Evolutionary conservation across 139 green algal species (phyloP).

Genomic region (Diplosphaera chodatii): DNA sequence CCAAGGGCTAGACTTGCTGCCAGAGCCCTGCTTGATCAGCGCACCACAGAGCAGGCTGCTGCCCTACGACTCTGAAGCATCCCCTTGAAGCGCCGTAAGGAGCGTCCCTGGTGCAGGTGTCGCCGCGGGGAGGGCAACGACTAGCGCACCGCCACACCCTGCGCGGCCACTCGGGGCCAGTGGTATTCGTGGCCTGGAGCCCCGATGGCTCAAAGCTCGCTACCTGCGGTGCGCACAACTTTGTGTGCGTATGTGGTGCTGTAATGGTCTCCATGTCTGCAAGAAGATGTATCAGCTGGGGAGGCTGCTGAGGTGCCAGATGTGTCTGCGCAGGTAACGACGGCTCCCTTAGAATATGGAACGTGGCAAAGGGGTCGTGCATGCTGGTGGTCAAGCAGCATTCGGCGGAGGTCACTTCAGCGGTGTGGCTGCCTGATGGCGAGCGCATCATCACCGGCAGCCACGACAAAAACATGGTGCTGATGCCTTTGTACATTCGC

Average conservation of each 20-base stretch:
- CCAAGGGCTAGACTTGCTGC: too few species aligned
- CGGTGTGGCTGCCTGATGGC: constrained; percentile 75
- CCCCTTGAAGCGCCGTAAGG: too few species aligned
- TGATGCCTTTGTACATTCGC: not conserved
- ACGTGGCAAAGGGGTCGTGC: not conserved
- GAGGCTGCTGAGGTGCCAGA: too few species aligned
- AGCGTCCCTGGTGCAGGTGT: too few species aligned
- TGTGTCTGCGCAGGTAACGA: constrained; percentile 34
- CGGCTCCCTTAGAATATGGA: constrained; percentile 21
- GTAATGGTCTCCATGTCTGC: too few species aligned
- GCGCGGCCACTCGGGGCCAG: constrained; percentile 25
- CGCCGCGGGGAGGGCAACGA: not conserved
- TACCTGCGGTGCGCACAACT: constrained; percentile 25
- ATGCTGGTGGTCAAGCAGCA: constrained; percentile 30
- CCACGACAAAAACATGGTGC: constrained; percentile 49
- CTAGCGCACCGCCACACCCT: constrained; percentile 22
- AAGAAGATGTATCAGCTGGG: too few species aligned
- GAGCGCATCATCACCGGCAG: constrained; percentile 60
- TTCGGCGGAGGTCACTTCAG: constrained; percentile 51
- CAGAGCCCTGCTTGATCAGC: too few species aligned
- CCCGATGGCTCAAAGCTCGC: constrained; percentile 41
- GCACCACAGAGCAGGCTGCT: too few species aligned
- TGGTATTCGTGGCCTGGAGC: constrained; percentile 49
- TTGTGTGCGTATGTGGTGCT: too few species aligned
- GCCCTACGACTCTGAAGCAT: too few species aligned